Evolutionary conservation across 805 yeast genomes (phyloP), one percentile per base, ranked within the genome.

Genomic region (Jamesozyma spencerorum): DNA sequence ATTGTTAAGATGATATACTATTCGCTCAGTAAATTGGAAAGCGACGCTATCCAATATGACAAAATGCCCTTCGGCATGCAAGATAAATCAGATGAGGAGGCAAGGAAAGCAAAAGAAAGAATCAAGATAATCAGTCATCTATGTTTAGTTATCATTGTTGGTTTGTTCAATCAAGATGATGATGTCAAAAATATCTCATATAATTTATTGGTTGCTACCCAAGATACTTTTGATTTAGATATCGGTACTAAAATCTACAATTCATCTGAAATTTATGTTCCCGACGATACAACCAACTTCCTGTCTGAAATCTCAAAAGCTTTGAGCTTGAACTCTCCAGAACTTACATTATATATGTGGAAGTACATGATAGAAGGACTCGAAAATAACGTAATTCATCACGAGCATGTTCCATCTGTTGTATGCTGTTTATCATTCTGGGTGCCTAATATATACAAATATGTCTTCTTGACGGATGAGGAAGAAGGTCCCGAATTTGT

Each of bases 1-100:
- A 77, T 81, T n/a, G 69, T 81, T 62, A 65, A 85, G 48, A 72
- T 80, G 40, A 53, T 81, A 27, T 79, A 79, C 50, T 79, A 78
- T 49, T 70, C 85, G 0, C 77, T 79, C 38, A 74, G 75, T 18
- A 68, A 72, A 53, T 57, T 66, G 15, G 65, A 63, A 27, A 68
- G 66, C 38, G 62, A 61, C 20, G 39, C 45, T n/a, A 51, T 30
- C 14, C 36, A 31, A 52, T 27, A 42, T 35, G 8, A 47, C 42
- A 20, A 28, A 10, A 18, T 34, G 11, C 41, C 44, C 3, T 19
- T n/a, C 13, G 34, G 19, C 2, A 20, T 17, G 3, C 18, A 20
- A 5, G 35, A 41, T 11, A 42, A 38, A 14, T 24, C 45, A 13
- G 47, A 50, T 14, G n/a, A 15, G 5, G 15, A 20, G 3, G 40